phyloP scores from a whole-genome alignment of 2,329 filamentous ascomycete species.

The Phialophora expanda region DNA sequence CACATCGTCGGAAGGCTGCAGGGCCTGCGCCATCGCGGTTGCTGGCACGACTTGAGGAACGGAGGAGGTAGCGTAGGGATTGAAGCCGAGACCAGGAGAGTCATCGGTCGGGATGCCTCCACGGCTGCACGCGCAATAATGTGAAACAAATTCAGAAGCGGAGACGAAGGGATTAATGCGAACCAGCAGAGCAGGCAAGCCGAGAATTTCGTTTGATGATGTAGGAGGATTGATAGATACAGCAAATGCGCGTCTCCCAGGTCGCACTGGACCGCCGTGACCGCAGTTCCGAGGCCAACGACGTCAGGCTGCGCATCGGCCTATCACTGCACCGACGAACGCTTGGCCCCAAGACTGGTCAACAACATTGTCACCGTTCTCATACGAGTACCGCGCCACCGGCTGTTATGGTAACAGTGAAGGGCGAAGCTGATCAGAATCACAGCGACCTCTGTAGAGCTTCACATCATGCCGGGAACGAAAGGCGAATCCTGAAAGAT shows the following conservation, averaged over 20 bases:
- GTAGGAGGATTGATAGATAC: background rate
- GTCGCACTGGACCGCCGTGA: background rate
- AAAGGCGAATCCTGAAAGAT: background rate
- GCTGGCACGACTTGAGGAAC: background rate
- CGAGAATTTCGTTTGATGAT: background rate
- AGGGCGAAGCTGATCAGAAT: too few species aligned
- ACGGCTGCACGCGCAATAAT: background rate
- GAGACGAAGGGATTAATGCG: background rate
- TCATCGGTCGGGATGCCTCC: background rate
- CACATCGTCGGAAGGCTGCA: slow-evolving; percentile 41
- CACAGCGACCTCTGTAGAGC: background rate
- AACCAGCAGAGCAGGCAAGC: background rate
- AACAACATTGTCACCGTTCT: background rate
- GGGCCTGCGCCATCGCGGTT: slow-evolving; percentile 21
- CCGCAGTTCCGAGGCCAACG: background rate
- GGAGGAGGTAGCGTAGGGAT: background rate
- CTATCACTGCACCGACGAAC: background rate
- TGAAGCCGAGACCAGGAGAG: background rate
- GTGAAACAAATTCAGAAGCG: background rate
- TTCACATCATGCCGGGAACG: background rate
- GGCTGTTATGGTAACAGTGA: background rate
- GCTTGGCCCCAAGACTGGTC: background rate
- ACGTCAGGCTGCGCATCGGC: slow-evolving; percentile 5
- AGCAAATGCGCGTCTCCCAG: background rate
- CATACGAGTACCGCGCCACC: too few species aligned